Percentiles rank a stretch among this genome's conserved stretches.
These are phyloP conservation scores for Diaporthe citri DNA, from an alignment of 2,329 filamentous ascomycete species.

Conservation along the genomic window DNA sequence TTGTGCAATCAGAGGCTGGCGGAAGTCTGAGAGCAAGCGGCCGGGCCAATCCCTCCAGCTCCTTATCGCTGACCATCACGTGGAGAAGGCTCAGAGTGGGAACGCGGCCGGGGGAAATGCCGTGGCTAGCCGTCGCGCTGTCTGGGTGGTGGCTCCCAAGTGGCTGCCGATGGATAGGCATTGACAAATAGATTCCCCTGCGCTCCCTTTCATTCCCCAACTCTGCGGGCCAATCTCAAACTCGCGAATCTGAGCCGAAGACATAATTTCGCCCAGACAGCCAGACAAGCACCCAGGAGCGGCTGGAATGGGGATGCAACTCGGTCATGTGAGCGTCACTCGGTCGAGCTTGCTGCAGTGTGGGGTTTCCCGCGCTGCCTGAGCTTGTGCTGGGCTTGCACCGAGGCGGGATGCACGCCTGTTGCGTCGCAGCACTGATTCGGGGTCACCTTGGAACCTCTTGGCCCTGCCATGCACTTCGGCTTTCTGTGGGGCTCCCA, in stretches of 20 bases:
- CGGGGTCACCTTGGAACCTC: background rate
- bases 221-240: conserved; percentile 28
- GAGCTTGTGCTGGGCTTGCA: background rate
- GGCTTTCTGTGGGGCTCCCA: conserved; percentile 38
- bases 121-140: conserved; percentile 38
- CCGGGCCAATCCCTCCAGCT: conserved; percentile 37
- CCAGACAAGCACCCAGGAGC: background rate
- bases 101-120: conserved; percentile 30
- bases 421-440: conserved; percentile 26
- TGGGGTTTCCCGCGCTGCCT: conserved; percentile 6
- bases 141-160: background rate
- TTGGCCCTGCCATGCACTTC: conserved; percentile 32
- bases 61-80: conserved; percentile 37
- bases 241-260: conserved; percentile 2
- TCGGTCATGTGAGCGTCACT: conserved; percentile 3
- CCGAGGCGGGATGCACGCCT: background rate
- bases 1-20: conserved; percentile 33
- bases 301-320: background rate
- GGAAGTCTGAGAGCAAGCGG: conserved; percentile 24
- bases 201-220: conserved; percentile 22
- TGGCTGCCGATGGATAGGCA: background rate
- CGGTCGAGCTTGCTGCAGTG: conserved; percentile 22
- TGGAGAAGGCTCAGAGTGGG: conserved; percentile 17
- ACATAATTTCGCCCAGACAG: conserved; percentile 1
- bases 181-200: conserved; percentile 36